These are phyloP conservation scores for Stachybotrys chartarum DNA, from an alignment of 2,329 filamentous ascomycete species.

Conservation along the genomic window DNA sequence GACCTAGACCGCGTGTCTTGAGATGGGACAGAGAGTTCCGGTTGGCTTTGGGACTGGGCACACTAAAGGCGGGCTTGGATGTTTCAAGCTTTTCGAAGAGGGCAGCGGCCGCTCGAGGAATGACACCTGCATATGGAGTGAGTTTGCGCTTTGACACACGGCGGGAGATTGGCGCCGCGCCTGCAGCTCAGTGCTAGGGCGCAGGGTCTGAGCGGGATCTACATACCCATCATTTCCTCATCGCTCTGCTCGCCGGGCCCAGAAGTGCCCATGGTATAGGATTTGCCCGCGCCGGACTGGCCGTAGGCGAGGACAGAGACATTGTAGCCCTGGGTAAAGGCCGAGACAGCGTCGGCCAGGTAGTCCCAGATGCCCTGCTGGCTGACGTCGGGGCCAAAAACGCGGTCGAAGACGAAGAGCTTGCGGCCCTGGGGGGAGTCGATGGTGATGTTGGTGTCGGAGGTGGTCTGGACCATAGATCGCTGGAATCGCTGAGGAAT, in stretches of 20 bases:
- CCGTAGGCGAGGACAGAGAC: slow-evolving; percentile 95
- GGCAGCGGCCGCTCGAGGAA: slow-evolving; percentile 78
- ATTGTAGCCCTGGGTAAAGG: slow-evolving; percentile 96
- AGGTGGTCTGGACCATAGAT: slow-evolving; percentile 84
- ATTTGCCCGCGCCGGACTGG: slow-evolving; percentile 95
- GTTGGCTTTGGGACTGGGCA: slow-evolving; percentile 34
- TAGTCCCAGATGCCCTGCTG: slow-evolving; percentile 96
- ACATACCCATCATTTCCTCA: slow-evolving; percentile 68
- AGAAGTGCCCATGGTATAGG: slow-evolving; percentile 97
- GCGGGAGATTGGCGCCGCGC: not conserved
- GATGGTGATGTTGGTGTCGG: slow-evolving; percentile 76
- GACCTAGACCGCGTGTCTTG: slow-evolving; percentile 62
- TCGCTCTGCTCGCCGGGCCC: slow-evolving; percentile 72
- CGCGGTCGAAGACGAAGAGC: slow-evolving; percentile 92
- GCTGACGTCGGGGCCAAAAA: slow-evolving; percentile 75
- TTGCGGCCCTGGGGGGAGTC: slow-evolving; percentile 91
- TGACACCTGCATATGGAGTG: slow-evolving; percentile 59
- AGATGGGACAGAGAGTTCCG: slow-evolving; percentile 70
- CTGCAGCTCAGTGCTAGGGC: not conserved
- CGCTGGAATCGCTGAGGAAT: slow-evolving; percentile 94
- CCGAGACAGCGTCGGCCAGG: slow-evolving; percentile 77
- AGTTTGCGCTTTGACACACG: not conserved
- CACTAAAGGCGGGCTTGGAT: slow-evolving; percentile 26
- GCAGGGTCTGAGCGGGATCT: not conserved
- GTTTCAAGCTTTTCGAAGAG: slow-evolving; percentile 84